These are phyloP conservation scores for Suillus americanus DNA, from an alignment of 768 basidiomycete genomes.

Conservation along the genomic window DNA sequence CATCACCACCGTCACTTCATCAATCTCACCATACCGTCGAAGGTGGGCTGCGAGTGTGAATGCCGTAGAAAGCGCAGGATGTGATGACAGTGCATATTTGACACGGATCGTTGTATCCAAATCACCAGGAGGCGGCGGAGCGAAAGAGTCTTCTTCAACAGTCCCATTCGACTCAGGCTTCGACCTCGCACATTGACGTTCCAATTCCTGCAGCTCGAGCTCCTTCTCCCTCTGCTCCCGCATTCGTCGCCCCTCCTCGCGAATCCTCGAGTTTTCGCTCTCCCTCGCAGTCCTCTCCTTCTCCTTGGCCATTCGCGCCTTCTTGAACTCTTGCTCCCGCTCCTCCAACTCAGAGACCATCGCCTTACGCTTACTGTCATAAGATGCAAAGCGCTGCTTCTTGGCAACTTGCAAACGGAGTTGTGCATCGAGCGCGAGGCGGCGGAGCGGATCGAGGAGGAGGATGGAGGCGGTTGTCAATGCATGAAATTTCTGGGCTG, in stretches of 20 bases:
- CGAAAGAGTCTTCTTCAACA: slow-evolving; percentile 40
- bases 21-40: slow-evolving; percentile 59
- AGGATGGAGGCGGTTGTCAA: slow-evolving; percentile 81
- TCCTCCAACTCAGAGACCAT: slow-evolving; percentile 79
- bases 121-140: slow-evolving; percentile 60
- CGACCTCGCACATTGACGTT: slow-evolving; percentile 39
- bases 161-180: slow-evolving; percentile 26
- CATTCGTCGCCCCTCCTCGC: slow-evolving; percentile 68
- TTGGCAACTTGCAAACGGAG: slow-evolving; percentile 69
- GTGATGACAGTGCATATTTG: slow-evolving; percentile 61
- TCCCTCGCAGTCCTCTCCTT: slow-evolving; percentile 53
- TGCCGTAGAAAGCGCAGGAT: slow-evolving; percentile 33
- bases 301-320: slow-evolving; percentile 60
- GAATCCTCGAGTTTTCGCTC: slow-evolving; percentile 69
- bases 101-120: slow-evolving; percentile 76
- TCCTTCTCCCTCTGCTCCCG: slow-evolving; percentile 67
- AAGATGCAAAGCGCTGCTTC: slow-evolving; percentile 65
- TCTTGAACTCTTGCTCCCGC: slow-evolving; percentile 76
- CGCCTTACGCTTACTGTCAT: slow-evolving; percentile 70
- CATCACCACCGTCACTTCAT: slow-evolving; percentile 64
- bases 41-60: slow-evolving; percentile 41
- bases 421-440: slow-evolving; percentile 78
- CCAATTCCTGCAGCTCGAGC: slow-evolving; percentile 25
- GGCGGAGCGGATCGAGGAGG: slow-evolving; percentile 75
- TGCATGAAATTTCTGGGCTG: slow-evolving; percentile 80